Conservation (phyloP, 805 yeast species). For the Candida nanaspora region DNA sequence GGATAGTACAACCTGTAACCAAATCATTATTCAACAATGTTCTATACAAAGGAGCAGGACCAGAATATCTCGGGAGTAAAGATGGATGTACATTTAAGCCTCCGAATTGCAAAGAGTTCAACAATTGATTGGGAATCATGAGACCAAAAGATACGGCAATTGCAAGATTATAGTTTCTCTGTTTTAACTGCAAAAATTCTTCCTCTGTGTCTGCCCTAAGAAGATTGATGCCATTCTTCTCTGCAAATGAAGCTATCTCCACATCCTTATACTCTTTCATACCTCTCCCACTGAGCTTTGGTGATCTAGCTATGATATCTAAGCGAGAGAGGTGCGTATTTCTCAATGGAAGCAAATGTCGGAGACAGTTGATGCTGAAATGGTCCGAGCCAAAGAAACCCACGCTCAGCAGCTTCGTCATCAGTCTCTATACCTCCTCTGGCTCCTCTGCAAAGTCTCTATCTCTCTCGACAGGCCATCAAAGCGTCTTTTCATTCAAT, state of each 20-base stretch:
- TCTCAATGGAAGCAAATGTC: slow-evolving; percentile 24
- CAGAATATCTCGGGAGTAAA: slow-evolving; percentile 70
- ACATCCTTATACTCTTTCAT: slow-evolving; percentile 38
- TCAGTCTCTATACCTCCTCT: not conserved
- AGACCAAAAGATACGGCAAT: slow-evolving; percentile 92
- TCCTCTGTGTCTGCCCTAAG: slow-evolving; percentile 43
- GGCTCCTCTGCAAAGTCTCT: too few species aligned
- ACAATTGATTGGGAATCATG: slow-evolving; percentile 60
- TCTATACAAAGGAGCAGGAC: slow-evolving; percentile 85
- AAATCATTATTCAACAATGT: slow-evolving; percentile 59
- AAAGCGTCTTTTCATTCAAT: too few species aligned
- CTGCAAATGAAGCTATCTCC: slow-evolving; percentile 42
- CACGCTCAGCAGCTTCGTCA: slow-evolving; percentile 19
- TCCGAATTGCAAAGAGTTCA: slow-evolving; percentile 43
- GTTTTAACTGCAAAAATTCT: slow-evolving; percentile 26
- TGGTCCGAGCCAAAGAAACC: slow-evolving; percentile 77
- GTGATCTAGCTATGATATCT: slow-evolving; percentile 56
- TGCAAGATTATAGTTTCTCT: slow-evolving; percentile 46
- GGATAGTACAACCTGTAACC: slow-evolving; percentile 79
- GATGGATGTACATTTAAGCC: slow-evolving; percentile 95
- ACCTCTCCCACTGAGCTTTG: slow-evolving; percentile 61
- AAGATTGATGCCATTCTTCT: slow-evolving; percentile 25
- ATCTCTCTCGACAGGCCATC: too few species aligned
- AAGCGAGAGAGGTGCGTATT: slow-evolving; percentile 19
- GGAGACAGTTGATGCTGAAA: slow-evolving; percentile 54